Percentiles rank a stretch among this genome's conserved stretches.
Conservation (phyloP, 805 yeast genomes). For the Candida dajiaensis region DNA sequence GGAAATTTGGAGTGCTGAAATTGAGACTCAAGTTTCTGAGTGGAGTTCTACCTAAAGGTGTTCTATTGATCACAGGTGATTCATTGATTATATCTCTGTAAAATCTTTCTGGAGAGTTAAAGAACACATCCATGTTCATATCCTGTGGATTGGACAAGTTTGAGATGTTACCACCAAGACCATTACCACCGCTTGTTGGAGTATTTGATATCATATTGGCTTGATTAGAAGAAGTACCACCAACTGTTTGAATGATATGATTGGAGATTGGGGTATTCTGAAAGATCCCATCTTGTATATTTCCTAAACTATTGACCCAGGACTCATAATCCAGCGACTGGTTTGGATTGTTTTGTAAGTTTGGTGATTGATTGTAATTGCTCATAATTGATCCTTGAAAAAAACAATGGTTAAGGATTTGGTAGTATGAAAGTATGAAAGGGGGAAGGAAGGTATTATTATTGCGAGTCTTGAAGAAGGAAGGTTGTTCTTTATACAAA, state of each 20-base stretch:
- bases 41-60: conserved; percentile 24
- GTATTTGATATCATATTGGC: conserved; percentile 1
- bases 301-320: conserved; percentile 23
- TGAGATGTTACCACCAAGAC: neutral
- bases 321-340: conserved; percentile 22
- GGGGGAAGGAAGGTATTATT: no score
- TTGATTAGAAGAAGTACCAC: neutral
- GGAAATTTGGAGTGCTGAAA: conserved; percentile 23
- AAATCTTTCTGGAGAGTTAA: conserved; percentile 24
- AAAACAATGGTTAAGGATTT: neutral
- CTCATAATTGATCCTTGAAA: neutral
- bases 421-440: neutral
- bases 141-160: conserved; percentile 3
- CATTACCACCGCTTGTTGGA: conserved; percentile 3
- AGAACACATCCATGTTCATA: conserved; percentile 11
- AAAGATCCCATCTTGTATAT: conserved; percentile 22
- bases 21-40: conserved; percentile 16
- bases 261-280: conserved; percentile 22
- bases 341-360: conserved; percentile 4
- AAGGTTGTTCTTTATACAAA: neutral
- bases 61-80: conserved; percentile 20
- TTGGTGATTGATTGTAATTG: neutral
- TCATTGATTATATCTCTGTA: conserved; percentile 24
- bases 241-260: conserved; percentile 16
- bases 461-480: no score